A percentile compares a stretch with the other conserved stretches of the same genome.
phyloP scores from a whole-genome alignment of 2,329 filamentous ascomycete species.

The Alternaria angustiovoidea region DNA sequence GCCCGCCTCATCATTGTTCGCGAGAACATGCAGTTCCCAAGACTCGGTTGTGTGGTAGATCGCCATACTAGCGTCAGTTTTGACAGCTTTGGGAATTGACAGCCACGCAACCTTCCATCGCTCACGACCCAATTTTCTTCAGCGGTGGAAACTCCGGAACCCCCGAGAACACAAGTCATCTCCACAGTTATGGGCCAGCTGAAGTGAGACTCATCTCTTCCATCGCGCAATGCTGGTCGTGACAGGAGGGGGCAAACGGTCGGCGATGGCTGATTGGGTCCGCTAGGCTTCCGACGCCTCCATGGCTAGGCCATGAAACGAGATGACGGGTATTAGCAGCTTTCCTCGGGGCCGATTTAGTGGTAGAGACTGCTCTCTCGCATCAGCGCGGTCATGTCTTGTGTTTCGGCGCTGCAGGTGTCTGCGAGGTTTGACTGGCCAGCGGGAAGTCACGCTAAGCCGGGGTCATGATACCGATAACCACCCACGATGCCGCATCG shows the following conservation, averaged over 20 bases:
- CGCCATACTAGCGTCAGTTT: constrained; percentile 5
- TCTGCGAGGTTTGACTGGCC: constrained; percentile 35
- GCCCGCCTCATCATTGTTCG: background rate
- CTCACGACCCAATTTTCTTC: background rate
- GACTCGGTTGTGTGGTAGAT: constrained; percentile 10
- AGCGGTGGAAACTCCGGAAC: background rate
- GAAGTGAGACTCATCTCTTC: constrained; percentile 23
- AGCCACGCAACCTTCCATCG: constrained; percentile 6
- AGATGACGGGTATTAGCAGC: constrained; percentile 41
- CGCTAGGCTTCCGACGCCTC: constrained; percentile 12
- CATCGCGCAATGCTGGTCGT: constrained; percentile 25
- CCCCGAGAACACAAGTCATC: background rate
- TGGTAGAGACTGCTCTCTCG: constrained; percentile 30
- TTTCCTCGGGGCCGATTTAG: constrained; percentile 17
- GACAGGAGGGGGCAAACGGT: constrained; percentile 28
- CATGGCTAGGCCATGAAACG: constrained; percentile 24
- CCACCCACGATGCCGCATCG: constrained; percentile 42
- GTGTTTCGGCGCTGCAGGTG: constrained; percentile 19
- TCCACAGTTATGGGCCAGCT: constrained; percentile 9
- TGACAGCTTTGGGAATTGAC: background rate
- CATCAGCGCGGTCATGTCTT: constrained; percentile 22
- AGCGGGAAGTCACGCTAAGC: constrained; percentile 26
- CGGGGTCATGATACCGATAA: constrained; percentile 31
- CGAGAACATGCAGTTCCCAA: constrained; percentile 19
- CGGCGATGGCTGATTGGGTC: constrained; percentile 34